Evolutionary conservation across 2,329 filamentous ascomycete species (phyloP).

Genomic region (Neodidymelliopsis sp.): DNA sequence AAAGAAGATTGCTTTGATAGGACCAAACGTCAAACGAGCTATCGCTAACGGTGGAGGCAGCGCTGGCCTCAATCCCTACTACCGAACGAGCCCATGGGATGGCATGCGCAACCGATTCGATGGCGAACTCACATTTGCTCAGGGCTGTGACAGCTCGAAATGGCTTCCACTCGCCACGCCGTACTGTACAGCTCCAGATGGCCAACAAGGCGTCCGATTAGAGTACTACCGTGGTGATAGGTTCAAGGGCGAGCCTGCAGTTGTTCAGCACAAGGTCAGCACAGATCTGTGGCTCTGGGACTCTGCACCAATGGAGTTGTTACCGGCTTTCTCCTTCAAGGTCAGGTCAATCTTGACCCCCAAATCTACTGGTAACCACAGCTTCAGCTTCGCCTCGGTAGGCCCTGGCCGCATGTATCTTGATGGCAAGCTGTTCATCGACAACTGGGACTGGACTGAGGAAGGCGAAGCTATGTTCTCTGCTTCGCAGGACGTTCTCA

Average conservation of each 20-base stretch:
- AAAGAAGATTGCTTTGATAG: slow-evolving; percentile 70
- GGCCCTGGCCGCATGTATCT: slow-evolving; percentile 69
- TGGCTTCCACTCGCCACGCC: slow-evolving; percentile 70
- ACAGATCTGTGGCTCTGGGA: slow-evolving; percentile 76
- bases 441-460: slow-evolving; percentile 74
- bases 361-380: slow-evolving; percentile 67
- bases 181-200: slow-evolving; percentile 64
- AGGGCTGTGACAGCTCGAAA: slow-evolving; percentile 70
- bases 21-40: slow-evolving; percentile 71
- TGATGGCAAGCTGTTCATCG: slow-evolving; percentile 66
- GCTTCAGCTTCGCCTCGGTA: slow-evolving; percentile 72
- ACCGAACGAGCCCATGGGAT: slow-evolving; percentile 69
- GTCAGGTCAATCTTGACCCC: slow-evolving; percentile 68
- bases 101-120: slow-evolving; percentile 65
- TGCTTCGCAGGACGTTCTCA: slow-evolving; percentile 69
- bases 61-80: slow-evolving; percentile 73
- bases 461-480: slow-evolving; percentile 76
- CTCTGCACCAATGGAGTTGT: slow-evolving; percentile 68
- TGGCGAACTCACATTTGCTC: slow-evolving; percentile 65
- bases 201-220: slow-evolving; percentile 67
- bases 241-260: slow-evolving; percentile 65
- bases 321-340: slow-evolving; percentile 69
- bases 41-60: slow-evolving; percentile 74
- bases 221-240: slow-evolving; percentile 71
- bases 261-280: slow-evolving; percentile 66